A percentile compares a stretch with the other conserved stretches of the same genome.
These are phyloP conservation scores for Aspergillus felis DNA, from an alignment of 2,329 filamentous ascomycete species.

Conservation along the genomic window DNA sequence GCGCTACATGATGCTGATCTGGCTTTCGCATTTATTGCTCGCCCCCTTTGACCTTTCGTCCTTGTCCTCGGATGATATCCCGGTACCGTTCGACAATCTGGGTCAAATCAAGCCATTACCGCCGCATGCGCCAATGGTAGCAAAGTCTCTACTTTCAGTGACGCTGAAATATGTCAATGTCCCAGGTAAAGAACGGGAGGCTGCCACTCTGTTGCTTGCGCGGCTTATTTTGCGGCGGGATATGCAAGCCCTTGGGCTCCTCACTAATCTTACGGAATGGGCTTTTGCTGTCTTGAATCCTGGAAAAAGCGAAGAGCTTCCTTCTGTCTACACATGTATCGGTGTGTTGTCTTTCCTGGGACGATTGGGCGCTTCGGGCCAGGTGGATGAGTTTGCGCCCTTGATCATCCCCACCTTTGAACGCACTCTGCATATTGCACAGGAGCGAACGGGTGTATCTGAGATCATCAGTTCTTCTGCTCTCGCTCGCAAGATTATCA, in stretches of 20 bases:
- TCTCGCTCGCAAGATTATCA: slow-evolving; percentile 72
- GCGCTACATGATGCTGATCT: slow-evolving; percentile 79
- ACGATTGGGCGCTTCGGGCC: slow-evolving; percentile 66
- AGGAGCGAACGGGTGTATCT: slow-evolving; percentile 48
- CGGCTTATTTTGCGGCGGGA: slow-evolving; percentile 78
- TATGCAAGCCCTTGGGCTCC: slow-evolving; percentile 74
- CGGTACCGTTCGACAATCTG: slow-evolving; percentile 32
- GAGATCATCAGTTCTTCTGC: slow-evolving; percentile 65
- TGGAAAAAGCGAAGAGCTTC: slow-evolving; percentile 31
- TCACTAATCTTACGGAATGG: slow-evolving; percentile 67
- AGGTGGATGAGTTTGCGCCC: slow-evolving; percentile 68
- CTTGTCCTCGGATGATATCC: slow-evolving; percentile 59
- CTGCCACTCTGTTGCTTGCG: slow-evolving; percentile 78
- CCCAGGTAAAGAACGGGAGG: slow-evolving; percentile 83
- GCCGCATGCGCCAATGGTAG: slow-evolving; percentile 62
- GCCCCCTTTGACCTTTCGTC: slow-evolving; percentile 88
- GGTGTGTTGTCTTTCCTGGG: slow-evolving; percentile 77
- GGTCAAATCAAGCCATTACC: slow-evolving; percentile 46
- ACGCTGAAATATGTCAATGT: slow-evolving; percentile 67
- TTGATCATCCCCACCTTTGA: slow-evolving; percentile 65
- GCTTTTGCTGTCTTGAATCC: slow-evolving; percentile 59
- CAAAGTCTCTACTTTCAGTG: slow-evolving; percentile 65
- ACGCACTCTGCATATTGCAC: slow-evolving; percentile 57
- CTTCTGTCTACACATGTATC: slow-evolving; percentile 69
- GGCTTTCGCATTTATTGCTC: slow-evolving; percentile 77